Percentiles rank a stretch among this genome's conserved stretches.
Evolutionary conservation across 139 green algal genomes (phyloP).

Genomic region (Haematococcus sp.): DNA sequence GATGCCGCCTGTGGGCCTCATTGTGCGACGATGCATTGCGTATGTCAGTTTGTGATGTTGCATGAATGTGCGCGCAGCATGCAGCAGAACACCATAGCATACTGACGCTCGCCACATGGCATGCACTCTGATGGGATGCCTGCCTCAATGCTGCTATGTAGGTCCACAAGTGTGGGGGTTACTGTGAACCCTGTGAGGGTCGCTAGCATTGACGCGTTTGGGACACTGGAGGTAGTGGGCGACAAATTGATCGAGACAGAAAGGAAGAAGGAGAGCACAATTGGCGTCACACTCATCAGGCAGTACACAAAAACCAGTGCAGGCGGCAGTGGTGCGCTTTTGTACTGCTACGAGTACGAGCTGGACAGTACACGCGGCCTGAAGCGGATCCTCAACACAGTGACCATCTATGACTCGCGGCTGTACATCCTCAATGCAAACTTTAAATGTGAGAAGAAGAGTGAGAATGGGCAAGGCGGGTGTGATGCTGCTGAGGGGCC

Average conservation of each 20-base stretch:
- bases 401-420: conserved; percentile 44
- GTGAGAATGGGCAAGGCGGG: background rate
- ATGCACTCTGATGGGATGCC: too few relatives aligned
- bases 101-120: too few relatives aligned
- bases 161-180: conserved; percentile 67
- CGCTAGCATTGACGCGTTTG: conserved; percentile 59
- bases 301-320: conserved; percentile 14
- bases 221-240: conserved; percentile 46
- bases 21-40: too few relatives aligned
- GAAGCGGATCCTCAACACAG: conserved; percentile 75
- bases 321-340: conserved; percentile 14
- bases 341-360: conserved; percentile 78
- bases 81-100: too few relatives aligned
- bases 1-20: too few relatives aligned
- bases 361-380: conserved; percentile 70
- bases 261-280: conserved; percentile 63
- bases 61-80: background rate
- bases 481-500: background rate
- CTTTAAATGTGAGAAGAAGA: background rate
- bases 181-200: conserved; percentile 74
- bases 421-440: conserved; percentile 11
- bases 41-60: background rate
- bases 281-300: conserved; percentile 44
- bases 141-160: too few relatives aligned
- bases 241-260: conserved; percentile 49